Base-by-base conservation (phyloP, 2,329 filamentous ascomycete genomes). In the Colletotrichum eremochloae region DNA sequence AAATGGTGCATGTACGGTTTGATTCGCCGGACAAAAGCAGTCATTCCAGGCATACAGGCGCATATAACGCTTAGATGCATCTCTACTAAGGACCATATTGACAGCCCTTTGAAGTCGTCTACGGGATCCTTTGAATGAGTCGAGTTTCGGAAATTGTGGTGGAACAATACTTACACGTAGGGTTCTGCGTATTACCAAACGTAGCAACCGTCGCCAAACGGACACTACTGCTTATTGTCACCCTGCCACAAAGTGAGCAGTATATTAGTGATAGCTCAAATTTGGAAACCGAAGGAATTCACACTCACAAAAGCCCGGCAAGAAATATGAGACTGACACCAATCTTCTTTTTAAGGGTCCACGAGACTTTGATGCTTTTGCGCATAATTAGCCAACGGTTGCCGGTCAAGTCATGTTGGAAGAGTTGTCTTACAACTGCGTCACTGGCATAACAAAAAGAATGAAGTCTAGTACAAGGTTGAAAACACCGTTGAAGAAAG, bases 61-160 rank as follows among this genome's bases (percentile, higher is more conserved):
- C 71, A 73, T 24, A 74, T 71, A 36, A 74, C 64, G 44, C 71
- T 68, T 0, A 70, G 15, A 36, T 68, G 67, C 44, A 73, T 68
- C 52, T 74, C 71, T 20, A 71, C 3, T 18, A 68, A 55, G 1
- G 60, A 63, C 73, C 67, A 74, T 15, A 63, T 68, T 1, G 64
- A 63, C 4, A 71, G 42, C 0, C 50, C 42, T 31, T 63, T 68
- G 57, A 55, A 68, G 33, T 71, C 68, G n/a, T 36, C 68, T 71
- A 6, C 12, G 33, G 6, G 9, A 2, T 2, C n/a, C 31, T 3
- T 1, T 36, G 3, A 5, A 29, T 48, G 2, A 63, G 5, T 1
- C 5, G 15, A 3, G 7, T n/a, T 12, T 6, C 40, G 1, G 2
- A 20, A 36, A 18, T 15, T 9, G 36, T 7, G 29, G 20, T 24